Percentiles rank a stretch among this genome's conserved stretches.
phyloP scores from a whole-genome alignment of 129 eudicot genomes.

The Centaurea solstitialis region DNA sequence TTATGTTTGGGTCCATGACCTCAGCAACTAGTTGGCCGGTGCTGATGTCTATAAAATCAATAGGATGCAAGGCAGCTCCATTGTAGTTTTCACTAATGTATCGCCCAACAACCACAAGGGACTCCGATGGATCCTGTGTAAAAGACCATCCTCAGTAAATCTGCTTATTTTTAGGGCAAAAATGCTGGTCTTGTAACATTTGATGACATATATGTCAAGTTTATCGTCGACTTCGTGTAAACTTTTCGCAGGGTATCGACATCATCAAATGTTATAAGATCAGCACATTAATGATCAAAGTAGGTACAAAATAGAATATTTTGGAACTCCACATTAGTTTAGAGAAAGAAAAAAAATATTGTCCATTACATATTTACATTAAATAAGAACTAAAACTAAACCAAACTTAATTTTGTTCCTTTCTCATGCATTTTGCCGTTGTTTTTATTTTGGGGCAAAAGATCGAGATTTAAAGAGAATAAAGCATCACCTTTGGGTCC shows the following conservation, averaged over 20 bases:
- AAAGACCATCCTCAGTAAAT: background rate
- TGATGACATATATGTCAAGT: background rate
- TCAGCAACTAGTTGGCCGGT: conserved; percentile 92
- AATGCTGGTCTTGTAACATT: background rate
- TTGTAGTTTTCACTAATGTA: conserved; percentile 93
- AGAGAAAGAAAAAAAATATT: too few relatives aligned
- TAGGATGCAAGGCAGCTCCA: conserved; percentile 94
- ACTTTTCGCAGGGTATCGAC: background rate
- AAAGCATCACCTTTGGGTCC: conserved; percentile 89
- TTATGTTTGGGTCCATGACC: conserved; percentile 92
- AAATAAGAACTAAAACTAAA: background rate
- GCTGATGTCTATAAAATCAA: conserved; percentile 84
- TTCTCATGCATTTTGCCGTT: background rate
- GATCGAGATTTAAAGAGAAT: background rate
- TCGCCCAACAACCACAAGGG: conserved; percentile 94
- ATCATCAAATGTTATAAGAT: background rate
- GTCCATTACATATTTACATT: too few relatives aligned
- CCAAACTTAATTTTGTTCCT: background rate
- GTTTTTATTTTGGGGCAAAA: background rate
- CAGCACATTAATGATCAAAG: background rate
- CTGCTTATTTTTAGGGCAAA: background rate
- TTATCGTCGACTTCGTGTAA: background rate
- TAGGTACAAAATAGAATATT: too few relatives aligned
- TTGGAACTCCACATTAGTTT: background rate
- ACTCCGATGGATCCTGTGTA: conserved; percentile 87